Conservation (phyloP, 2,329 filamentous ascomycete genomes). For the Calonectria crousiana region DNA sequence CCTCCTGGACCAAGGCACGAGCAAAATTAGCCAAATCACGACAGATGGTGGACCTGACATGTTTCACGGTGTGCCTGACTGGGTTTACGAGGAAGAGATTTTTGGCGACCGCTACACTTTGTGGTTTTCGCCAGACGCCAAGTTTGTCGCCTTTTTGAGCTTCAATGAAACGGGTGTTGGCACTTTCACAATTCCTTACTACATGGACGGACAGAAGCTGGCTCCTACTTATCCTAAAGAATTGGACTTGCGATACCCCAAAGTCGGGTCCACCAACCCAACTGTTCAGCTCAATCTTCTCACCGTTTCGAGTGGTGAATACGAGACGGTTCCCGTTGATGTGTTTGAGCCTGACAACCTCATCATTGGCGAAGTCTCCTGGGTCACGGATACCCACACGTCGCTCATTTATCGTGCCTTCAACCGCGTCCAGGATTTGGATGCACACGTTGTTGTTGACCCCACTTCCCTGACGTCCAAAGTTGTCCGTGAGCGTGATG, state of each 20-base stretch:
- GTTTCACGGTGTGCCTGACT: constrained; percentile 75
- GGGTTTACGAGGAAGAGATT: constrained; percentile 82
- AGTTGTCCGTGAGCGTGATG: constrained; percentile 68
- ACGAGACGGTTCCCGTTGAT: constrained; percentile 62
- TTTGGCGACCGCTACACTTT: constrained; percentile 82
- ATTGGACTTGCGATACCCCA: constrained; percentile 75
- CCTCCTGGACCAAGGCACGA: constrained; percentile 56
- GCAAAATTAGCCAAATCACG: constrained; percentile 68
- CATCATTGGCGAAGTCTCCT: constrained; percentile 76
- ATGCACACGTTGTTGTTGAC: constrained; percentile 72
- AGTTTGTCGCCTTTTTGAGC: constrained; percentile 87
- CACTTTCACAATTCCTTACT: constrained; percentile 76
- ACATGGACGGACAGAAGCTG: constrained; percentile 68
- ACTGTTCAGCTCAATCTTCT: constrained; percentile 72
- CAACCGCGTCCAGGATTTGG: constrained; percentile 76
- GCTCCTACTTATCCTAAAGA: constrained; percentile 73
- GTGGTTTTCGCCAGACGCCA: constrained; percentile 93
- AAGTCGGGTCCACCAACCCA: constrained; percentile 76
- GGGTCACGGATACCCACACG: constrained; percentile 73
- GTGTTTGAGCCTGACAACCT: constrained; percentile 71
- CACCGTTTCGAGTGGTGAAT: constrained; percentile 60
- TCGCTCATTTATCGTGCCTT: constrained; percentile 74
- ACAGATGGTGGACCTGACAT: constrained; percentile 69
- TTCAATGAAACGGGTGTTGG: constrained; percentile 83
- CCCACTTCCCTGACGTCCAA: constrained; percentile 59